Conservation (phyloP, 2,329 filamentous ascomycete species). For the Fusarium pseudonygamai region DNA sequence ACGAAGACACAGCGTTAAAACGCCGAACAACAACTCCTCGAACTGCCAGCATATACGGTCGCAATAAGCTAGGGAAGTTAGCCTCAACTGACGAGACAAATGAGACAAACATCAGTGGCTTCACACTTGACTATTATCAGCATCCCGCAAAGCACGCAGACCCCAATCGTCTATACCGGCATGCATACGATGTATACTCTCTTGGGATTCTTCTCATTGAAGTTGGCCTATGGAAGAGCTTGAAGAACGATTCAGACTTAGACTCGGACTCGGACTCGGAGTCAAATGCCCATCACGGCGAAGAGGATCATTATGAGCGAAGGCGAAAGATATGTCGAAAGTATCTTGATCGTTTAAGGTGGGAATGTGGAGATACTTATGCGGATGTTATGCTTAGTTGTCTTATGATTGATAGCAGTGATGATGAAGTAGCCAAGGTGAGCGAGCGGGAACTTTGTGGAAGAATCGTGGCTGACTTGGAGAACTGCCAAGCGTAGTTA, state of each 20-base stretch:
- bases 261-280: background rate
- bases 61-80: background rate
- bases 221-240: background rate
- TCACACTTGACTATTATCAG: background rate
- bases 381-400: background rate
- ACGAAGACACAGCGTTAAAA: accelerated
- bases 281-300: background rate
- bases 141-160: background rate
- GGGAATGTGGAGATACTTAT: background rate
- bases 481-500: background rate
- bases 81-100: accelerated
- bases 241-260: background rate
- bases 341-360: background rate
- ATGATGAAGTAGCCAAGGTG: background rate
- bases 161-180: background rate
- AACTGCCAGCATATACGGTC: background rate
- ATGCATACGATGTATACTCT: background rate
- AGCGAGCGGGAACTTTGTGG: background rate
- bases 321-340: background rate
- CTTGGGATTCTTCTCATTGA: background rate
- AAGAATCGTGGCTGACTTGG: background rate
- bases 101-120: background rate
- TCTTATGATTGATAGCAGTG: background rate
- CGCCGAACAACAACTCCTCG: accelerated
- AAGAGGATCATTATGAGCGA: background rate